phyloP scores from a whole-genome alignment of 2,329 filamentous ascomycete genomes.

The Aspergillus sojae region DNA sequence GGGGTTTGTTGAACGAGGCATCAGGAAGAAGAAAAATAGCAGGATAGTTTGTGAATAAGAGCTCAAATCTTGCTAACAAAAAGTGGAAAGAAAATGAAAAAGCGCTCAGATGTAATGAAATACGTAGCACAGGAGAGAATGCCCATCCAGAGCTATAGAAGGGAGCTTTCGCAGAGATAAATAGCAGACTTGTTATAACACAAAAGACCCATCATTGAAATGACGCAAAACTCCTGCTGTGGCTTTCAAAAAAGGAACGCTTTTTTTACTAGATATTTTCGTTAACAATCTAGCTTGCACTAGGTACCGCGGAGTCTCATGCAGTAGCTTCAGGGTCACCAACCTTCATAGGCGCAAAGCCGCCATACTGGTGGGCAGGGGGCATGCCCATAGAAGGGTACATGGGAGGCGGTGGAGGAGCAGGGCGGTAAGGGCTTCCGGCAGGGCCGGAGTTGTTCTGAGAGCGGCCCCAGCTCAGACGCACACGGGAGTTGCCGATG shows the following conservation, averaged over 20 bases:
- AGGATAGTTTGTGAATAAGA: constrained; percentile 26
- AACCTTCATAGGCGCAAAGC: constrained; percentile 71
- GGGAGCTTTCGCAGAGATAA: constrained; percentile 39
- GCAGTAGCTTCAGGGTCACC: constrained; percentile 30
- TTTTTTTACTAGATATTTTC: constrained; percentile 35
- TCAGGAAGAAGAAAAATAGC: constrained; percentile 17
- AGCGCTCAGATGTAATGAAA: constrained; percentile 45
- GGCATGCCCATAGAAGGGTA: constrained; percentile 72
- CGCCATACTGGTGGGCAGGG: constrained; percentile 62
- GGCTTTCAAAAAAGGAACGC: constrained; percentile 46
- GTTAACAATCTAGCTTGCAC: constrained; percentile 18
- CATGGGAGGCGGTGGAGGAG: constrained; percentile 73
- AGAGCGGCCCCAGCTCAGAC: constrained; percentile 94
- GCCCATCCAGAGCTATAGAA: constrained; percentile 48
- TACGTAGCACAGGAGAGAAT: constrained; percentile 46
- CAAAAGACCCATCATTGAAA: constrained; percentile 46
- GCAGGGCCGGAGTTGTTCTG: constrained; percentile 99
- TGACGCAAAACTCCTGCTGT: constrained; percentile 47
- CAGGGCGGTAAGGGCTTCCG: constrained; percentile 94
- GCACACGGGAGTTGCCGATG: constrained; percentile 96
- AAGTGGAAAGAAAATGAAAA: constrained; percentile 12
- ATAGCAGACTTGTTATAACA: constrained; percentile 43
- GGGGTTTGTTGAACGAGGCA: neutral
- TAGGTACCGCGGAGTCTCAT: constrained; percentile 9
- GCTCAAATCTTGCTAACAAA: constrained; percentile 41